A percentile compares a stretch with the other conserved stretches of the same genome.
phyloP scores from a whole-genome alignment of 495 filamentous ascomycete species.

The Tuber magnatum region DNA sequence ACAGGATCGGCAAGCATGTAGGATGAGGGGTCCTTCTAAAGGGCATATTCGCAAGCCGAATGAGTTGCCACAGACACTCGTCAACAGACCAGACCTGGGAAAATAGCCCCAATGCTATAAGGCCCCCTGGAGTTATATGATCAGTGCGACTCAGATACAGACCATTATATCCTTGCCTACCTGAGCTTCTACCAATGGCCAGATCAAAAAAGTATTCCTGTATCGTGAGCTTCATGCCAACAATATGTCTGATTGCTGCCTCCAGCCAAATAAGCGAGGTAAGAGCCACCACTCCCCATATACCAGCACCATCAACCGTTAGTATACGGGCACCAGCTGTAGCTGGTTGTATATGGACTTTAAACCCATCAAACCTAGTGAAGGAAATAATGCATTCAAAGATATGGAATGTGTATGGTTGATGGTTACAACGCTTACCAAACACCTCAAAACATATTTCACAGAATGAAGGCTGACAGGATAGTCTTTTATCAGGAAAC shows the following conservation, averaged over 20 bases:
- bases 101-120: constrained; percentile 27
- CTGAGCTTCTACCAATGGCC: constrained; percentile 33
- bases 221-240: constrained; percentile 23
- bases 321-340: constrained; percentile 50
- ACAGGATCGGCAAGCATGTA: constrained; percentile 17
- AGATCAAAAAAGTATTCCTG: constrained; percentile 33
- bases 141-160: rapidly evolving
- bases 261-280: constrained; percentile 24
- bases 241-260: not conserved
- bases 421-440: not conserved
- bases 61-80: constrained; percentile 24
- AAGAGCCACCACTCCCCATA: constrained; percentile 43
- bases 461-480: not conserved
- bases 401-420: not conserved
- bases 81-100: constrained; percentile 27
- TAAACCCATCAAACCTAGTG: not conserved
- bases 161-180: not conserved
- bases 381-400: not conserved
- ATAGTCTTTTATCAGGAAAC: not conserved
- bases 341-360: constrained; percentile 44
- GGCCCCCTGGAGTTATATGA: not conserved
- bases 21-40: constrained; percentile 13
- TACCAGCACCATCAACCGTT: constrained; percentile 52
- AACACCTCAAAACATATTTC: not conserved
- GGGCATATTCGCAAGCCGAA: constrained; percentile 11